Evolutionary conservation across 2,329 filamentous ascomycete species (phyloP).

Genomic region (Nannizziopsis arthrosporioides): DNA sequence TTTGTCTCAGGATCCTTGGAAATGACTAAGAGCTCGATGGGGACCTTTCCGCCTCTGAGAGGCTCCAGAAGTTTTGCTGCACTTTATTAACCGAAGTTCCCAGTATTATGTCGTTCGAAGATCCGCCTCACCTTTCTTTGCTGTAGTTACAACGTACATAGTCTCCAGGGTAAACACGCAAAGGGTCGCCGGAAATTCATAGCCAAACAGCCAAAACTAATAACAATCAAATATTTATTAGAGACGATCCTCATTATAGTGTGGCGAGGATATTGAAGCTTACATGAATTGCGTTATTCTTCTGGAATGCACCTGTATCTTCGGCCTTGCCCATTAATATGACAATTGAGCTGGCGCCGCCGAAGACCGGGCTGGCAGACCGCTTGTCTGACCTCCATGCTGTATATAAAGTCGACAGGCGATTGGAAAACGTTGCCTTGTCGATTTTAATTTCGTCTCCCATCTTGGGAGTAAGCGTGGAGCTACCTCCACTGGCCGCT

Average conservation of each 20-base stretch:
- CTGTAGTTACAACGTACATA: conserved; percentile 85
- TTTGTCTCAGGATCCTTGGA: conserved; percentile 89
- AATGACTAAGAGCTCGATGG: conserved; percentile 80
- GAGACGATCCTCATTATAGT: background rate
- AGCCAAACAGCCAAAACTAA: conserved; percentile 95
- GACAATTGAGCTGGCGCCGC: conserved; percentile 73
- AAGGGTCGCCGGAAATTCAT: conserved; percentile 93
- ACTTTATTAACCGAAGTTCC: conserved; percentile 8
- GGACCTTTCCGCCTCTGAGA: conserved; percentile 82
- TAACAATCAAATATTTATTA: conserved; percentile 15
- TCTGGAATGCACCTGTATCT: conserved; percentile 75
- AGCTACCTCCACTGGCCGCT: no score
- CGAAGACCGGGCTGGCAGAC: conserved; percentile 71
- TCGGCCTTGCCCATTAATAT: conserved; percentile 93
- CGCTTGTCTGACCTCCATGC: conserved; percentile 97
- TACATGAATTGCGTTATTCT: conserved; percentile 95
- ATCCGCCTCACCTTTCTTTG: conserved; percentile 71
- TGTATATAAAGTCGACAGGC: conserved; percentile 71
- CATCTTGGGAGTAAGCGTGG: conserved; percentile 33
- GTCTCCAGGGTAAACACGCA: conserved; percentile 83
- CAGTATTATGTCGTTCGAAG: conserved; percentile 23
- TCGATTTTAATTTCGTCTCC: conserved; percentile 88
- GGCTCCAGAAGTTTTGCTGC: conserved; percentile 84
- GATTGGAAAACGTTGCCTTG: conserved; percentile 84
- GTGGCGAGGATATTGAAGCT: conserved; percentile 22